phyloP scores from a whole-genome alignment of 192 early-diverging fungal species.

The Umbelopsis sp. region DNA sequence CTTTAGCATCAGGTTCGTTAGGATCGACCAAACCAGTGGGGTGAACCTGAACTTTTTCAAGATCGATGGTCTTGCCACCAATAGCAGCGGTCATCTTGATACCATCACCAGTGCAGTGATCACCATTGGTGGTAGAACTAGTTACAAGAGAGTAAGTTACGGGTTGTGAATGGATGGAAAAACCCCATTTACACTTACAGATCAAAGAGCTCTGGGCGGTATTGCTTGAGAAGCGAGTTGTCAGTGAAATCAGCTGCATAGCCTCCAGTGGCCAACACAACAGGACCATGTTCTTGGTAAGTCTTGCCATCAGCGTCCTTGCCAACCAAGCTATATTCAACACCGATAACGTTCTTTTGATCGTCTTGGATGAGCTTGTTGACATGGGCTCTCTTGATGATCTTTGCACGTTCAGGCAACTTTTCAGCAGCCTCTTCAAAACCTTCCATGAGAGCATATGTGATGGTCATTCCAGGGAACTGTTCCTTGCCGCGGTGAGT shows the following conservation, averaged over 20 bases:
- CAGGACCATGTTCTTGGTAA: conserved; percentile 69
- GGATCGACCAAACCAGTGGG: conserved; percentile 95
- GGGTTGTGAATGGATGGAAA: not conserved
- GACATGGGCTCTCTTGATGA: conserved; percentile 85
- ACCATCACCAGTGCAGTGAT: conserved; percentile 95
- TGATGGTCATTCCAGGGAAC: conserved; percentile 93
- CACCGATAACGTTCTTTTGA: conserved; percentile 73
- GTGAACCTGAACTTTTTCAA: conserved; percentile 97
- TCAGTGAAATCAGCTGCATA: conserved; percentile 90
- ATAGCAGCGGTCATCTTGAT: conserved; percentile 81
- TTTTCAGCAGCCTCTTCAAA: conserved; percentile 71
- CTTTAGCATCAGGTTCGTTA: conserved; percentile 84
- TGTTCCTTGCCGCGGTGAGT: conserved; percentile 90
- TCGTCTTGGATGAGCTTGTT: conserved; percentile 68
- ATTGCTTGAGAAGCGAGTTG: conserved; percentile 76
- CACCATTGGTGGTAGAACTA: conserved; percentile 88
- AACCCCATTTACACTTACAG: conserved; percentile 35
- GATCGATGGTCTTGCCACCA: conserved; percentile 86
- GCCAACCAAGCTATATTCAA: conserved; percentile 66
- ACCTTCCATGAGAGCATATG: conserved; percentile 84
- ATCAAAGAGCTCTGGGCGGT: conserved; percentile 73
- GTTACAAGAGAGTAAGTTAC: conserved; percentile 15
- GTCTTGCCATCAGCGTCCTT: conserved; percentile 54
- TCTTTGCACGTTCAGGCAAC: conserved; percentile 68
- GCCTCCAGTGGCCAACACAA: conserved; percentile 93